These are phyloP conservation scores for Saturnispora diversa DNA, from an alignment of 805 yeast species.

Conservation along the genomic window DNA sequence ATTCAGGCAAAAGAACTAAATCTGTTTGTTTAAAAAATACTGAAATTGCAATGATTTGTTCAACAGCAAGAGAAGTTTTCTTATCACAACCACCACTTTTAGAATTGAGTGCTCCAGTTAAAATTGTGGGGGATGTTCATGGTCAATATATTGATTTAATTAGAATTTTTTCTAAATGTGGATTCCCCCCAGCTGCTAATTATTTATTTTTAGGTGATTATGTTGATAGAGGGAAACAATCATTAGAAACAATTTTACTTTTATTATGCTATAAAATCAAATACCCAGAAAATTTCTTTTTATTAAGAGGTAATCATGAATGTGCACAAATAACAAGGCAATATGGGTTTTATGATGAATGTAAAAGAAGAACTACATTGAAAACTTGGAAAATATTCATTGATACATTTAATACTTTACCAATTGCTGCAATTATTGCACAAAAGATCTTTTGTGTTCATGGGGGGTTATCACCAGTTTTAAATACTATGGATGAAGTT, in stretches of 20 bases:
- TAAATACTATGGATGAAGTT: constrained; percentile 67
- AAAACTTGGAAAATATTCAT: constrained; percentile 91
- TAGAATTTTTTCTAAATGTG: constrained; percentile 89
- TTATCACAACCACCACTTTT: constrained; percentile 82
- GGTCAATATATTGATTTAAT: constrained; percentile 92
- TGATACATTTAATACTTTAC: constrained; percentile 92
- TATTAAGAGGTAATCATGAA: constrained; percentile 93
- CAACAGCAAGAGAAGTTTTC: constrained; percentile 81
- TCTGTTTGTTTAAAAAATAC: constrained; percentile 78
- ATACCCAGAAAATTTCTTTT: constrained; percentile 91
- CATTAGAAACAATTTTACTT: constrained; percentile 82
- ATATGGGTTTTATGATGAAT: constrained; percentile 96
- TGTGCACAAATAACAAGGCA: constrained; percentile 95
- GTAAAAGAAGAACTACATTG: constrained; percentile 86
- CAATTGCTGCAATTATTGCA: constrained; percentile 92
- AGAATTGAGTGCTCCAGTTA: constrained; percentile 80
- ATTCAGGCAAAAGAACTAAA: constrained; percentile 88
- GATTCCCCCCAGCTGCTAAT: constrained; percentile 92
- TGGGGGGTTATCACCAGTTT: constrained; percentile 74
- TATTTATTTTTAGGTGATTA: constrained; percentile 92
- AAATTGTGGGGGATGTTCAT: constrained; percentile 90
- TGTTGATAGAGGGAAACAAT: constrained; percentile 96
- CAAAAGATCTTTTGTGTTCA: constrained; percentile 90
- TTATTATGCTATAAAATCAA: constrained; percentile 89
- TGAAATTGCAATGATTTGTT: constrained; percentile 84